Evolutionary conservation across 2,329 filamentous ascomycete species (phyloP).

Genomic region (Pseudocercospora crystallina): DNA sequence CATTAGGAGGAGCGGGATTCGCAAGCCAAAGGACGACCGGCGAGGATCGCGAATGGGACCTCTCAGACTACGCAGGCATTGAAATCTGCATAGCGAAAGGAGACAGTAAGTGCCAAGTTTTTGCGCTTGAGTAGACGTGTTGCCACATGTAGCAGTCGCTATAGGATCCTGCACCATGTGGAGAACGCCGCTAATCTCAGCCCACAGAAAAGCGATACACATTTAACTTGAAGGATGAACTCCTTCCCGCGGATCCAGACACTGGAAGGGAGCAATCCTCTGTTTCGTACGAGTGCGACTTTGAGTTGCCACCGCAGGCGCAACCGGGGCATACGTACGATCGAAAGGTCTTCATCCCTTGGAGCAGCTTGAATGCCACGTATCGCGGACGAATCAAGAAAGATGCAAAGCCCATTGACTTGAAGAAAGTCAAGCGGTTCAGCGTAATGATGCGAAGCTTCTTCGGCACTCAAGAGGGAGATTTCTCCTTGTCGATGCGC

Average conservation of each 20-base stretch:
- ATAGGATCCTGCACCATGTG: no score
- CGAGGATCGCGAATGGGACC: slow-evolving; percentile 61
- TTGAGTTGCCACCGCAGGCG: slow-evolving; percentile 42
- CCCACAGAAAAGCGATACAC: slow-evolving; percentile 63
- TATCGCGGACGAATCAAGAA: slow-evolving; percentile 68
- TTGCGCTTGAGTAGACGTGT: no score
- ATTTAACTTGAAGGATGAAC: slow-evolving; percentile 69
- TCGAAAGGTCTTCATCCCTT: slow-evolving; percentile 57
- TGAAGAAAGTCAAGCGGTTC: slow-evolving; percentile 62
- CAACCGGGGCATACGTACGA: slow-evolving; percentile 26
- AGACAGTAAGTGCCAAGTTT: slow-evolving; percentile 14
- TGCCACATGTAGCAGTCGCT: no score
- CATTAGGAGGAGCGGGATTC: slow-evolving; percentile 78
- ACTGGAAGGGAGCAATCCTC: slow-evolving; percentile 71
- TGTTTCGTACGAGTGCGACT: slow-evolving; percentile 73
- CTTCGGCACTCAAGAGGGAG: slow-evolving; percentile 70
- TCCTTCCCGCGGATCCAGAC: slow-evolving; percentile 55
- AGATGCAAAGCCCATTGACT: slow-evolving; percentile 61
- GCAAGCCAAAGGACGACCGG: slow-evolving; percentile 70
- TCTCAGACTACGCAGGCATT: slow-evolving; percentile 55
- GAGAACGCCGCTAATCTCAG: no score
- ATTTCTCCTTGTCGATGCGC: slow-evolving; percentile 59
- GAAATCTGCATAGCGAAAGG: slow-evolving; percentile 21
- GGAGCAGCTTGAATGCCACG: slow-evolving; percentile 66
- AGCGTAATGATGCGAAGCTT: slow-evolving; percentile 82